Base-by-base conservation (phyloP, 805 yeast genomes). In the Teunomyces panamensis region DNA sequence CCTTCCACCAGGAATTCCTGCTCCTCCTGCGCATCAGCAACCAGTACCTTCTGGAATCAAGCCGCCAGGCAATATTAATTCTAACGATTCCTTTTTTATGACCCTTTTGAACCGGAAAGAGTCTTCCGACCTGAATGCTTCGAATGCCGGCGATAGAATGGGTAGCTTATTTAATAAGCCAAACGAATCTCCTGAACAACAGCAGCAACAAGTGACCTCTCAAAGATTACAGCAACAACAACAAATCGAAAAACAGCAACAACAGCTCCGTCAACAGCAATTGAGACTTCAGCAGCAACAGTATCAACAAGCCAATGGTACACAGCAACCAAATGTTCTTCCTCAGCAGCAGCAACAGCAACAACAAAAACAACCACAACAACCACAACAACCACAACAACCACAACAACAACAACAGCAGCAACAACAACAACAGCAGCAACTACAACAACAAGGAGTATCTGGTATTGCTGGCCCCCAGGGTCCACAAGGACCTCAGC, bases 41-140 rank as follows among this genome's bases (percentile, higher is more conserved):
- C 43, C 28, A 5, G 39, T 30, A 3, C 17, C 44, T 28, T 17
- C 35, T 11, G 16, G 10, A 29, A 35, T 26, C 9, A 26, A n/a
- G 9, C 16, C 9, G 3, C 39, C 17, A 26, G 17, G 27, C 13
- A 29, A 37, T 11, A 37, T 13, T 9, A 37, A n/a, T 10, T 46
- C 59, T n/a, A 67, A 69, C 52, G 80, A 77, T 49, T 58, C 71
- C 11, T 79, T 79, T 50, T 57, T 79, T 55, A 67, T 73, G 64
- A 71, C 81, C 4, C 60, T 79, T 46, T 58, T 79, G 52, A 66
- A 70, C 35, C 75, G 73, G 49, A 58, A 64, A 9, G 57, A 61
- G n/a, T 47, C 44, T 16, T 7, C 34, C 7, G 17, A n/a, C 4
- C 7, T 9, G 5, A 6, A 16, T n/a, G 17, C 14, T 6, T 13